Evolutionary conservation across 2,329 filamentous ascomycete species (phyloP), one percentile per base, ranked within the genome.

Genomic region (Macroventuria anomochaeta): DNA sequence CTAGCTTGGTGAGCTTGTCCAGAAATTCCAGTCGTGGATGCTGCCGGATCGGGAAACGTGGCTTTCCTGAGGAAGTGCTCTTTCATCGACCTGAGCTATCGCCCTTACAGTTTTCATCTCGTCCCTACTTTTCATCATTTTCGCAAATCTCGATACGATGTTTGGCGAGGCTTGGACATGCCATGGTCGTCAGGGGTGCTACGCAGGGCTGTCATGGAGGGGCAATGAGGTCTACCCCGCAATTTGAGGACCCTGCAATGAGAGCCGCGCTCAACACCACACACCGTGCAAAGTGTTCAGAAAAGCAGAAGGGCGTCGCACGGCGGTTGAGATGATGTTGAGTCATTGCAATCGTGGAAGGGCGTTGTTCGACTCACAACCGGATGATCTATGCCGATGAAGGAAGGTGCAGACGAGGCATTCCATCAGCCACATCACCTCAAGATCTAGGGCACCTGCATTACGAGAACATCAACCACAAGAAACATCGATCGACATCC

Each of bases 1-100:
- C 48, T 21, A 39, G 43, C 50, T 60, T 57, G 50, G 46, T 57
- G 49, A 50, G 55, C 55, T 63, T 60, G 20, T 57, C 26, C 37
- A 49, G 39, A 41, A 32, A 36, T 53, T 25, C 21, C 20, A 39
- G 18, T 20, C 32, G n/a, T 34, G 18, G 1, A 25, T 31, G 17
- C 4, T 28, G 29, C 40, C 34, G 20, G 11, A 15, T 34, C 21
- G 11, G 25, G 23, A 42, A 33, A 7, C 10, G 13, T 39, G 33
- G 13, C 43, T 48, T 42, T 15, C 21, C 7, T 10, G n/a, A 34
- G 3, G 10, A 38, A 11, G 20, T 12, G 5, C 32, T 31, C 11
- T 17, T 29, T 20, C 11, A 13, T n/a, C 21, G 17, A 25, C 10
- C 8, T 21, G 15, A 12, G n/a, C n/a, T n/a, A n/a, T n/a, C n/a